Evolutionary conservation across 1,139 yeast species (phyloP).

Genomic region (Yamadazyma mexicana): DNA sequence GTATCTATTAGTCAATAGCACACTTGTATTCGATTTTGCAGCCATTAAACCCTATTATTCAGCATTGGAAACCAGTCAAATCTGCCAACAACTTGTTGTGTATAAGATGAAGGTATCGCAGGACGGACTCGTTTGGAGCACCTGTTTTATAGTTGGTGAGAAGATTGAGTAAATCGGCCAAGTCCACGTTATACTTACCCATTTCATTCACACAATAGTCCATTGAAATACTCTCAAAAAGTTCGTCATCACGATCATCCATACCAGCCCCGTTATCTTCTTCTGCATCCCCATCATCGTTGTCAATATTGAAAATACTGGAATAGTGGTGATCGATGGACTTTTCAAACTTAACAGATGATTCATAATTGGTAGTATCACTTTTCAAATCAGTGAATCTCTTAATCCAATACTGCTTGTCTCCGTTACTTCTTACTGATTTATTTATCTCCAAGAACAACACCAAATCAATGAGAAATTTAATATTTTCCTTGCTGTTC

Average conservation of each 20-base stretch:
- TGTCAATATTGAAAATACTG: conserved; percentile 19
- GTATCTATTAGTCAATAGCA: too few species aligned
- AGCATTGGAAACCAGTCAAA: conserved; percentile 6
- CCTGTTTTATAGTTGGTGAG: conserved; percentile 4
- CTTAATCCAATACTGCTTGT: conserved; percentile 27
- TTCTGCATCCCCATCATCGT: conserved; percentile 9
- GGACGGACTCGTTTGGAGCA: conserved; percentile 9
- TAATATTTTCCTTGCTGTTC: conserved; percentile 28
- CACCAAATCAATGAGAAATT: conserved; percentile 28
- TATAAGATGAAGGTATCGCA: conserved; percentile 12
- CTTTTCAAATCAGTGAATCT: conserved; percentile 7
- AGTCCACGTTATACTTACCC: conserved; percentile 9
- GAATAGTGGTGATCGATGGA: conserved; percentile 21
- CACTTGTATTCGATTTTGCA: not conserved
- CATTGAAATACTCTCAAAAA: conserved; percentile 13
- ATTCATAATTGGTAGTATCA: conserved; percentile 1
- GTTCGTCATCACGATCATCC: conserved; percentile 10
- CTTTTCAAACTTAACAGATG: conserved; percentile 9
- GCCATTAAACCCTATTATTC: not conserved
- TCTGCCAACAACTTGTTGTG: conserved; percentile 15
- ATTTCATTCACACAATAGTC: conserved; percentile 15
- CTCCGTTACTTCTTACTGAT: conserved; percentile 18
- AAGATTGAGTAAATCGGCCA: conserved; percentile 10
- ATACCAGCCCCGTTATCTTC: conserved; percentile 10
- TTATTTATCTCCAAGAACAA: conserved; percentile 22